phyloP scores from a whole-genome alignment of 257 asterid genomes.

The Schizonepeta tenuifolia region DNA sequence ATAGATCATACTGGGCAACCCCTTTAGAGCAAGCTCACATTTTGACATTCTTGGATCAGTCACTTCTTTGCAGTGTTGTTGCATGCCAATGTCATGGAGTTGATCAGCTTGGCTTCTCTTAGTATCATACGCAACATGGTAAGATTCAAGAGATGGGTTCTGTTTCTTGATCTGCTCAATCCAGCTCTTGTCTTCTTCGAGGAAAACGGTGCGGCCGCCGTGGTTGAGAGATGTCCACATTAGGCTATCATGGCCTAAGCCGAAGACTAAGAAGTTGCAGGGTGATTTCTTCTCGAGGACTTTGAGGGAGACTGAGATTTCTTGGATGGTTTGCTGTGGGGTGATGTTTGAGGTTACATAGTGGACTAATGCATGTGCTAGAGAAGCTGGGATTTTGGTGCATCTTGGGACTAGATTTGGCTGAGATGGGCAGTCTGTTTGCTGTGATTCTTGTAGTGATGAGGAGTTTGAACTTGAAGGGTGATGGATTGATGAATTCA shows the following conservation, averaged over 20 bases:
- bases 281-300: constrained; percentile 66
- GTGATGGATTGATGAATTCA: neutral
- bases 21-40: constrained; percentile 62
- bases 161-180: constrained; percentile 51
- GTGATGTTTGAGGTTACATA: constrained; percentile 76
- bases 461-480: neutral
- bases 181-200: constrained; percentile 81
- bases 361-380: constrained; percentile 67
- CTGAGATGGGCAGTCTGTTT: constrained; percentile 15
- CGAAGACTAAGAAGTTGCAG: constrained; percentile 78
- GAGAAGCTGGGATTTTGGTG: constrained; percentile 63
- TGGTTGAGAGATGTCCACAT: constrained; percentile 89
- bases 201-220: constrained; percentile 75
- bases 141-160: constrained; percentile 57
- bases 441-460: neutral
- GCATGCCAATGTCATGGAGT: constrained; percentile 52
- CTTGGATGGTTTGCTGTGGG: constrained; percentile 75
- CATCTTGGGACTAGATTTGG: constrained; percentile 40
- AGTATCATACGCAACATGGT: constrained; percentile 68
- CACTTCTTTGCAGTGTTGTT: constrained; percentile 53
- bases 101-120: constrained; percentile 69
- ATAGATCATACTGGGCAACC: constrained; percentile 56
- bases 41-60: constrained; percentile 66
- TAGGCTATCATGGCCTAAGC: constrained; percentile 80
- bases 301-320: constrained; percentile 64